Conservation (phyloP, 2,329 filamentous ascomycete species). For the Canariomyces notabilis region DNA sequence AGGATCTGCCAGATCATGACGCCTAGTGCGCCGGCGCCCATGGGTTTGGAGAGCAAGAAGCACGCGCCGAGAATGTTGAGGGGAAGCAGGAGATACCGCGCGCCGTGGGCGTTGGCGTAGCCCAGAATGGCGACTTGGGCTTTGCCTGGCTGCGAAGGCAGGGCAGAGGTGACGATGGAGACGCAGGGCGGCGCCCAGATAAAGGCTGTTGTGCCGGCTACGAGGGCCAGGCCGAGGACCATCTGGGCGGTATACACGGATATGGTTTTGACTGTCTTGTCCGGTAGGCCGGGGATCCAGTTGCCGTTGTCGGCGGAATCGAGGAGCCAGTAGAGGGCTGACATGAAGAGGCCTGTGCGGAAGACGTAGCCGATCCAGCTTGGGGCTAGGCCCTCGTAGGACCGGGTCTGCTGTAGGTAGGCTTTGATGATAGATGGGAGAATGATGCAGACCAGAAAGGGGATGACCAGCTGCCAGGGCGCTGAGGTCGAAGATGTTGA, state of each 20-base stretch:
- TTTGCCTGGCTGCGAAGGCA: slow-evolving; percentile 38
- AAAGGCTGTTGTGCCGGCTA: slow-evolving; percentile 80
- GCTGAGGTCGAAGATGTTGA: slow-evolving; percentile 88
- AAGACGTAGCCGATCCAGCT: slow-evolving; percentile 80
- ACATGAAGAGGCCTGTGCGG: slow-evolving; percentile 67
- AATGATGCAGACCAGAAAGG: slow-evolving; percentile 65
- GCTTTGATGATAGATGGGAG: slow-evolving; percentile 72
- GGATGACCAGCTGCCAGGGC: slow-evolving; percentile 79
- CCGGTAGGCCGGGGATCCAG: slow-evolving; percentile 62
- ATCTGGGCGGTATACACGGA: slow-evolving; percentile 76
- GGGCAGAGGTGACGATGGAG: slow-evolving; percentile 55
- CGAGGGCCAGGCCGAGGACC: slow-evolving; percentile 72
- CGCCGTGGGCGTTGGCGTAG: slow-evolving; percentile 89
- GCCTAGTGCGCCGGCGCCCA: slow-evolving; percentile 81
- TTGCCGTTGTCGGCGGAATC: slow-evolving; percentile 83
- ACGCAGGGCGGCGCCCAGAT: slow-evolving; percentile 82
- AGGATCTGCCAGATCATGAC: slow-evolving; percentile 86
- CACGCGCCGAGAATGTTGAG: slow-evolving; percentile 73
- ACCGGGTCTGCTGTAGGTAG: slow-evolving; percentile 76
- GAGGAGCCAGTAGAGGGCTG: slow-evolving; percentile 79
- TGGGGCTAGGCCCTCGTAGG: slow-evolving; percentile 80
- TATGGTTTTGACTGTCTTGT: slow-evolving; percentile 62
- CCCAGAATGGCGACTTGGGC: slow-evolving; percentile 74
- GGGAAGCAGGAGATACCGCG: slow-evolving; percentile 79
- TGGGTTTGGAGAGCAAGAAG: slow-evolving; percentile 83